Evolutionary conservation across 345 rosid genomes (phyloP).

Genomic region (Geranium brycei): DNA sequence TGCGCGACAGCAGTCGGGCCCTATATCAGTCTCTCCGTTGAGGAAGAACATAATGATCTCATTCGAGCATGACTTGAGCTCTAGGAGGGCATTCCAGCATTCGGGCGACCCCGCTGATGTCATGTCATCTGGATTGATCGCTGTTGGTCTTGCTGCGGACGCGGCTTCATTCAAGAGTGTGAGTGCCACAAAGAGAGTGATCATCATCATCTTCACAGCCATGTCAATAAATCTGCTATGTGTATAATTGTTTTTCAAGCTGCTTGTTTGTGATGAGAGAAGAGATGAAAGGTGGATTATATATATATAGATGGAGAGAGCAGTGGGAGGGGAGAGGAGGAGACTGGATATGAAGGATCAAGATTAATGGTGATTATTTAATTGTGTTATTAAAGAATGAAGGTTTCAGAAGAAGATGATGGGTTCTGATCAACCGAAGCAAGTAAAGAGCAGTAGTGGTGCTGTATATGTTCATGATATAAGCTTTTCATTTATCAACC

Average conservation of each 20-base stretch:
- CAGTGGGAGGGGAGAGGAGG: not conserved
- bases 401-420: too few relatives aligned
- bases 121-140: not conserved
- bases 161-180: not conserved
- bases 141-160: not conserved
- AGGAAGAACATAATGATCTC: conserved; percentile 57
- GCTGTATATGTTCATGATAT: too few relatives aligned
- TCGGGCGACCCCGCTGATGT: conserved; percentile 29
- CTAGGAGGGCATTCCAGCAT: conserved; percentile 53
- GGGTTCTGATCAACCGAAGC: too few relatives aligned
- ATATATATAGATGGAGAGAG: not conserved
- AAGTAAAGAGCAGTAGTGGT: too few relatives aligned
- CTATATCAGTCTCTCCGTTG: conserved; percentile 45
- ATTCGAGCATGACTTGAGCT: conserved; percentile 57
- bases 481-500: too few relatives aligned
- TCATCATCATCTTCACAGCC: not conserved
- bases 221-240: too few relatives aligned
- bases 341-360: not conserved
- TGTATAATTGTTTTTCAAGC: not conserved
- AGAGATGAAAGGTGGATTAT: too few relatives aligned
- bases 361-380: too few relatives aligned
- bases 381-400: too few relatives aligned
- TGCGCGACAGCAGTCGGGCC: conserved; percentile 47
- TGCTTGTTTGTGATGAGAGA: too few relatives aligned
- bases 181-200: not conserved